phyloP scores from a whole-genome alignment of 805 yeast species.

The Pichia eremophila region DNA sequence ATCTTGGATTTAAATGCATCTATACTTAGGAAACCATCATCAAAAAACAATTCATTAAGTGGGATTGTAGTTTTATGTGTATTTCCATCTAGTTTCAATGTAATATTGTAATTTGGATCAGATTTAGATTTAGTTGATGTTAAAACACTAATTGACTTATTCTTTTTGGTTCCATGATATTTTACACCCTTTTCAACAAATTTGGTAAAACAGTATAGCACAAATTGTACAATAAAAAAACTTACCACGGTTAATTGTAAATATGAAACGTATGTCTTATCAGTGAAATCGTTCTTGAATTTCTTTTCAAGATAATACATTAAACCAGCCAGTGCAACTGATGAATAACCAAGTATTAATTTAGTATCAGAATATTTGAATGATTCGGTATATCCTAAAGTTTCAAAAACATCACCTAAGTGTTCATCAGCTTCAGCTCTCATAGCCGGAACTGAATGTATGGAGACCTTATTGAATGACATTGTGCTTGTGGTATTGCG shows the following conservation, averaged over 20 bases:
- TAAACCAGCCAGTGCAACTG: constrained; percentile 37
- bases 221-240: constrained; percentile 30
- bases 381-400: constrained; percentile 39
- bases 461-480: constrained; percentile 21
- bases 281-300: constrained; percentile 31
- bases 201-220: constrained; percentile 27
- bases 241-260: constrained; percentile 29
- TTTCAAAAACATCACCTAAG: constrained; percentile 31
- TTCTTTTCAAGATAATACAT: constrained; percentile 43
- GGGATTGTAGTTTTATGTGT: constrained; percentile 19
- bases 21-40: constrained; percentile 35
- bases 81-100: constrained; percentile 22
- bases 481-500: constrained; percentile 1
- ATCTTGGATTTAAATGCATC: constrained; percentile 26
- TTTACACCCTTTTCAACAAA: constrained; percentile 34
- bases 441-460: constrained; percentile 38
- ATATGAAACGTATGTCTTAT: constrained; percentile 25
- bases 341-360: constrained; percentile 38
- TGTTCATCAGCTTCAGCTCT: constrained; percentile 43
- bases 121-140: constrained; percentile 29
- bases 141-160: constrained; percentile 29
- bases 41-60: constrained; percentile 37
- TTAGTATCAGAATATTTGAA: constrained; percentile 37
- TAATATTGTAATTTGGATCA: constrained; percentile 36
- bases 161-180: constrained; percentile 34